These are phyloP conservation scores for Malus hybrid DNA, from an alignment of 331 rosid species.

Conservation along the genomic window DNA sequence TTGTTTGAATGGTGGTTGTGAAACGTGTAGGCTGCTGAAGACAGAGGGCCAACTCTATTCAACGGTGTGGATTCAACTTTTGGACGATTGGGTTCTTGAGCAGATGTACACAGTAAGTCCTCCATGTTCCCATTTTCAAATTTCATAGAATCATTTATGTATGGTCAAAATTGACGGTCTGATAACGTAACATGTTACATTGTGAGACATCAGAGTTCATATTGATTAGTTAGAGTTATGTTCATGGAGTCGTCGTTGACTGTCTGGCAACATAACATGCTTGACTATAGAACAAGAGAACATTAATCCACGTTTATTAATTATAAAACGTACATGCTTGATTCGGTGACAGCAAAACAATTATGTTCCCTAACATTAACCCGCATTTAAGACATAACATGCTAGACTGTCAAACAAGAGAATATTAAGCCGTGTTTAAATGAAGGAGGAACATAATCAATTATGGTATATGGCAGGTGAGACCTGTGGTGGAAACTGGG, in stretches of 20 bases:
- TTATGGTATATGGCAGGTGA: slow-evolving; percentile 49
- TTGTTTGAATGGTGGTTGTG: slow-evolving; percentile 7
- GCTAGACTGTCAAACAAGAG: background rate
- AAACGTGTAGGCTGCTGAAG: slow-evolving; percentile 62
- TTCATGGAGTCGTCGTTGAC: background rate
- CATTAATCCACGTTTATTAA: background rate
- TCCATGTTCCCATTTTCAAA: background rate
- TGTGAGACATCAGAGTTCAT: background rate
- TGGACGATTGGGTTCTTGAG: slow-evolving; percentile 69
- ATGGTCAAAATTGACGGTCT: background rate
- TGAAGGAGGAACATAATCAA: background rate
- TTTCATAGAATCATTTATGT: background rate
- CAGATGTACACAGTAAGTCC: slow-evolving; percentile 62
- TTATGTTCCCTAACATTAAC: no score
- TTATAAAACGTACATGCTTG: no score
- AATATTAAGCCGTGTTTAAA: background rate
- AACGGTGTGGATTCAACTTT: slow-evolving; percentile 46
- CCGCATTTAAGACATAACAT: background rate
- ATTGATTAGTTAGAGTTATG: background rate
- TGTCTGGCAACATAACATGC: background rate
- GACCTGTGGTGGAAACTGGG: slow-evolving; percentile 96
- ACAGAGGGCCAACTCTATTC: slow-evolving; percentile 72
- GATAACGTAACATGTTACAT: background rate
- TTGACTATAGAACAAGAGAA: background rate
- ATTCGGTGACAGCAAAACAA: no score